Evolutionary conservation across 192 early-diverging fungal genomes (phyloP), one percentile per base, ranked within the genome.

Genomic region (Phycomyces nitens): DNA sequence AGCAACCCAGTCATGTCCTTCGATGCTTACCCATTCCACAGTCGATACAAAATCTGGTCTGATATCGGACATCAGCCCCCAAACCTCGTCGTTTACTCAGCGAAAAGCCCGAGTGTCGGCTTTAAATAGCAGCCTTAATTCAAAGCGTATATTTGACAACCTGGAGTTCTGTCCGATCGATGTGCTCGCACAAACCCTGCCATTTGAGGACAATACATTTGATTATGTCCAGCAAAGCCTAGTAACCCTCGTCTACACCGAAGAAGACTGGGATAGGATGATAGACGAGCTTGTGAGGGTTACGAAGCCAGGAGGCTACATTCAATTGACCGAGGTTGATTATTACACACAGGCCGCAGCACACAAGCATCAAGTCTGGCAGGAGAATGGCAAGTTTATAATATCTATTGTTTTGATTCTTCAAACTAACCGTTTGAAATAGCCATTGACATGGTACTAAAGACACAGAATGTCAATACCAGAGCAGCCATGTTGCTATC

Each of bases 281-380:
- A 0, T 68, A 0, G 2, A n/a, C 0, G 66, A 68, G 26, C 22
- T 76, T 21, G 34, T 66, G 15, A 57, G 75, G 47, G 75, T 76
- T 0, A 58, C 60, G 5, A 69, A 72, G 58, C 70, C 75, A 0
- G 71, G 70, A 16, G 75, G 75, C 1, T 76, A 62, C 56, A 53
- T 76, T 23, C 66, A 75, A 26, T 29, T 74, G 43, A 50, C 65
- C 18, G 70, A 71, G 22, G 50, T 65, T 20, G 70, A 71, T 62
- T 68, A 60, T 51, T 38, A 55, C 44, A 55, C 58, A 1, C 20
- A 60, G 0, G 27, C 51, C 22, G 16, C 58, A 21, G 58, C 50
- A n/a, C 50, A 47, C 50, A 38, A 55, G 16, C 44, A 55, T 6
- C 26, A 58, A 15, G 40, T 39, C 29, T 66, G 64, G 64, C 40